These are phyloP conservation scores for Neonectria faginata DNA, from an alignment of 2,329 filamentous ascomycete species.

Conservation along the genomic window DNA sequence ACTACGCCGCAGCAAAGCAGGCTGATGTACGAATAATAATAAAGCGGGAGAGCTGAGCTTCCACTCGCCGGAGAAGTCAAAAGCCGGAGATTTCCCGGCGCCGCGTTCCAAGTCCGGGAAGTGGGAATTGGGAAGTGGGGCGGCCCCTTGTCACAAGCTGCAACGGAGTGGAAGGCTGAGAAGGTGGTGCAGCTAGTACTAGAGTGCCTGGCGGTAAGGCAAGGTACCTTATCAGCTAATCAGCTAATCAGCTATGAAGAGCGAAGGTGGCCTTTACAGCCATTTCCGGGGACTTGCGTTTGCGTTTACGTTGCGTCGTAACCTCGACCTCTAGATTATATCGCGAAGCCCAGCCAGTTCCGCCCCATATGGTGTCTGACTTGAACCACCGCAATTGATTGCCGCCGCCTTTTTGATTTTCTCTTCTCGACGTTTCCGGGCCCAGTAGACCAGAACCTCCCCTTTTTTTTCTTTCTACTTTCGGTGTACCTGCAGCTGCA, in stretches of 20 bases:
- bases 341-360: conserved; percentile 10
- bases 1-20: conserved; percentile 22
- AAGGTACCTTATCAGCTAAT: not conserved
- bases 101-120: not conserved
- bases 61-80: conserved; percentile 14
- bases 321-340: conserved; percentile 8
- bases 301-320: conserved; percentile 16
- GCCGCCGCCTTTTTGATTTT: conserved; percentile 12
- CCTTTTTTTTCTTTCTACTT: not conserved
- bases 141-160: not conserved
- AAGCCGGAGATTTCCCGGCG: conserved; percentile 19
- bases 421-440: conserved; percentile 6
- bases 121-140: too few species aligned
- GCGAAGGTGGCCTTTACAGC: conserved; percentile 35
- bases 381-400: conserved; percentile 19
- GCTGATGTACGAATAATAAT: conserved; percentile 23
- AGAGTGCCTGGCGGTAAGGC: too few species aligned
- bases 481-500: not conserved
- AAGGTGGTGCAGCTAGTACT: not conserved
- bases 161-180: conserved; percentile 1
- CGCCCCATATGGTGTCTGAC: conserved; percentile 28
- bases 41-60: conserved; percentile 26
- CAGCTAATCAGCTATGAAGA: conserved; percentile 13
- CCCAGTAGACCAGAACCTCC: conserved; percentile 6
- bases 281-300: not conserved